Conservation (phyloP, 1,139 yeast genomes). For the Taiozyma sp. region DNA sequence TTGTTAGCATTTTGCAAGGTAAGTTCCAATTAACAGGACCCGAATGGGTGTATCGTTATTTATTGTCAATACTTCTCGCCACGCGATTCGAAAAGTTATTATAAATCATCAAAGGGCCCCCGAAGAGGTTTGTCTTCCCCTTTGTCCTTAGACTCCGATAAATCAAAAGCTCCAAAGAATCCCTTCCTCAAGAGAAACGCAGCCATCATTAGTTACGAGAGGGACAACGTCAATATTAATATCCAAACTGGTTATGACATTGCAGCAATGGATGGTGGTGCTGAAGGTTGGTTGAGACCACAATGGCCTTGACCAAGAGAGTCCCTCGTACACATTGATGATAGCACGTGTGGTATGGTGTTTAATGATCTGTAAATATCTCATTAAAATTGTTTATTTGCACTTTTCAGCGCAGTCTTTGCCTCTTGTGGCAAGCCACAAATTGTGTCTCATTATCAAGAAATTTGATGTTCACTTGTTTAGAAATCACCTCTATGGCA, state of each 20-base stretch:
- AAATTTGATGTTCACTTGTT: neutral
- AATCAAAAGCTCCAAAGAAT: no score
- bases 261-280: slow-evolving; percentile 76
- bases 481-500: neutral
- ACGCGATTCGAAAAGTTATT: no score
- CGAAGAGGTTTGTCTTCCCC: no score
- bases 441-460: neutral
- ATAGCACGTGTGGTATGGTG: neutral
- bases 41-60: no score
- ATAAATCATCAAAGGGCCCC: no score
- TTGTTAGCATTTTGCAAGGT: no score
- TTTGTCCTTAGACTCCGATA: no score
- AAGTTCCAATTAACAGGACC: no score
- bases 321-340: slow-evolving; percentile 21
- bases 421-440: neutral
- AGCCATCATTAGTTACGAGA: slow-evolving; percentile 68
- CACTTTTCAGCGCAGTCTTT: neutral
- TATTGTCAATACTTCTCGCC: no score
- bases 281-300: slow-evolving; percentile 82
- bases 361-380: neutral
- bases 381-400: neutral
- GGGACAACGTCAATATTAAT: slow-evolving; percentile 24
- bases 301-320: slow-evolving; percentile 57
- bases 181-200: slow-evolving; percentile 51
- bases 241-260: slow-evolving; percentile 47